A percentile compares a stretch with the other conserved stretches of the same genome.
These are phyloP conservation scores for Arctium lappa DNA, from an alignment of 129 eudicot genomes.

Conservation along the genomic window DNA sequence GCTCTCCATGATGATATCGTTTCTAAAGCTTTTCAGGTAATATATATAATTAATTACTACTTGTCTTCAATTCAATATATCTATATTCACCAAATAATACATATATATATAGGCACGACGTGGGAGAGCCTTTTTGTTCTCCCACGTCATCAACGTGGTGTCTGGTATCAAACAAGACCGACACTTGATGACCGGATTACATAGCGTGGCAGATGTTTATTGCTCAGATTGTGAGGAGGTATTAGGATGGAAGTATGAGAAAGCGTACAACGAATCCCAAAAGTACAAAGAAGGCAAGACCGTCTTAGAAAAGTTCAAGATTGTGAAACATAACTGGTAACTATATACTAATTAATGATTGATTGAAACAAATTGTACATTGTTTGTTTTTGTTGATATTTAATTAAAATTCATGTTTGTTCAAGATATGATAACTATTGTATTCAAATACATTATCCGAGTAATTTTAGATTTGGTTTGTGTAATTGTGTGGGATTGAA, in stretches of 20 bases:
- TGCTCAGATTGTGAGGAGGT: slow-evolving; percentile 31
- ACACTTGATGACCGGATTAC: slow-evolving; percentile 32
- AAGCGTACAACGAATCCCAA: slow-evolving; percentile 22
- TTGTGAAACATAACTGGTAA: slow-evolving; percentile 21
- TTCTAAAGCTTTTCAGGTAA: slow-evolving; percentile 54
- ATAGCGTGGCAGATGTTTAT: slow-evolving; percentile 25
- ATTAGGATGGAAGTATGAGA: slow-evolving; percentile 39
- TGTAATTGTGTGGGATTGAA: too few relatives aligned
- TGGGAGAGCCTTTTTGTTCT: neutral
- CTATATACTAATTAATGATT: too few relatives aligned
- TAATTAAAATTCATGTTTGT: neutral
- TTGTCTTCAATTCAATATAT: too few relatives aligned
- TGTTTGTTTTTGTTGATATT: too few relatives aligned
- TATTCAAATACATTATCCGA: neutral
- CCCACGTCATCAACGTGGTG: neutral
- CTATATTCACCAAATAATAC: neutral
- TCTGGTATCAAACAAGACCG: slow-evolving; percentile 9
- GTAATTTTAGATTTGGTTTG: neutral
- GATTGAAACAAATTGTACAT: too few relatives aligned
- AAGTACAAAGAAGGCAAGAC: slow-evolving; percentile 42
- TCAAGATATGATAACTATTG: neutral
- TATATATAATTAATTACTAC: too few relatives aligned
- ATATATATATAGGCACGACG: neutral
- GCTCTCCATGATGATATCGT: slow-evolving; percentile 53
- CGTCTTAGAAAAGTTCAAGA: slow-evolving; percentile 34